Percentiles rank a stretch among this genome's conserved stretches.
Evolutionary conservation across 2,329 filamentous ascomycete genomes (phyloP).

Genomic region (Hypomyces perniciosus): DNA sequence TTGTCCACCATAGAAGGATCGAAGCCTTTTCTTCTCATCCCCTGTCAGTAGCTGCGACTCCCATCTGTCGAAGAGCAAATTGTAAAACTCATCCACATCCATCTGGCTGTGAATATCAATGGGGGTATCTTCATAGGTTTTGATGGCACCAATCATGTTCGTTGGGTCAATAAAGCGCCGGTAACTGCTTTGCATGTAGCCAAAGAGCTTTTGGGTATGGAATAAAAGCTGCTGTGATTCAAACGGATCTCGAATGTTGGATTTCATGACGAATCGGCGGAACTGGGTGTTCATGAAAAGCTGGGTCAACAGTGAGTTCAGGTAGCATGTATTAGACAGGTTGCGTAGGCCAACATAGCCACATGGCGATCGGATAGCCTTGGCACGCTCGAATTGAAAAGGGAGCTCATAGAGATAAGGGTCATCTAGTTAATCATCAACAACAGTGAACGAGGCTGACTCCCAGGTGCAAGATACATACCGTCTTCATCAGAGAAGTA

Average conservation of each 20-base stretch:
- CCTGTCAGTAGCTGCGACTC: slow-evolving; percentile 69
- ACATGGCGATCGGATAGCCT: slow-evolving; percentile 65
- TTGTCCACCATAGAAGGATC: slow-evolving; percentile 84
- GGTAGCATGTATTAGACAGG: slow-evolving; percentile 91
- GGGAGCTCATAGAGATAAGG: slow-evolving; percentile 57
- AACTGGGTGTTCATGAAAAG: slow-evolving; percentile 94
- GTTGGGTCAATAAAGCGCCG: slow-evolving; percentile 67
- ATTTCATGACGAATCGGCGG: slow-evolving; percentile 71
- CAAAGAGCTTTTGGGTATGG: slow-evolving; percentile 77
- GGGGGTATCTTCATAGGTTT: slow-evolving; percentile 71
- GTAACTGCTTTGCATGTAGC: slow-evolving; percentile 76
- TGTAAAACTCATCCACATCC: slow-evolving; percentile 98
- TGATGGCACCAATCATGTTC: slow-evolving; percentile 67
- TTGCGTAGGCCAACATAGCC: slow-evolving; percentile 90
- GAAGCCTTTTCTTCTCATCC: slow-evolving; percentile 66
- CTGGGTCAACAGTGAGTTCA: slow-evolving; percentile 91
- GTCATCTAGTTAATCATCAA: slow-evolving; percentile 25
- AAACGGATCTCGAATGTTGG: slow-evolving; percentile 49
- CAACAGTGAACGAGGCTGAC: background rate
- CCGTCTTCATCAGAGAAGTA: slow-evolving; percentile 37
- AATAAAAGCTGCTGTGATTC: slow-evolving; percentile 62
- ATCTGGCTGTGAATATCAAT: slow-evolving; percentile 91
- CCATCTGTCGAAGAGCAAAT: slow-evolving; percentile 84
- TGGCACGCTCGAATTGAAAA: slow-evolving; percentile 57
- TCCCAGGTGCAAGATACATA: slow-evolving; percentile 18